Percentiles rank a stretch among this genome's conserved stretches.
Conservation (phyloP, 495 filamentous ascomycete species). For the Aspergillus hancockii region DNA sequence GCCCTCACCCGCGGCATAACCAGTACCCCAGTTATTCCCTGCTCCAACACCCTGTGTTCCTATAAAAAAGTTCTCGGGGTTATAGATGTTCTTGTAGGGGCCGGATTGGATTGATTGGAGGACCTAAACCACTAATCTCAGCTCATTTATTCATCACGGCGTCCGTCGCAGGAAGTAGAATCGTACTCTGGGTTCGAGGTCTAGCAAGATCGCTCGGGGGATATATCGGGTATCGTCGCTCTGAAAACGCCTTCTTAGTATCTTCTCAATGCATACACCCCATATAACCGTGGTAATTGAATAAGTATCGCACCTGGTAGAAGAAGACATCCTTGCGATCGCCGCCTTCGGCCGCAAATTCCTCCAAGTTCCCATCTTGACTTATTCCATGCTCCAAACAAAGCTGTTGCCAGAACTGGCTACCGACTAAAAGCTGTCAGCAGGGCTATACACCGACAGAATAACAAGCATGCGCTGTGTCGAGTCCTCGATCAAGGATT, state of each 20-base stretch:
- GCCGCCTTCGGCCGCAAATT: conserved; percentile 93
- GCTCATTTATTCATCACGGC: conserved; percentile 10
- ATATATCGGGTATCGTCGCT: conserved; percentile 98
- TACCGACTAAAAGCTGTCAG: conserved; percentile 63
- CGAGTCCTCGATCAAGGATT: neutral
- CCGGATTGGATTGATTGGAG: conserved; percentile 90
- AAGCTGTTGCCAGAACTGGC: conserved; percentile 96
- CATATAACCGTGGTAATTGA: neutral
- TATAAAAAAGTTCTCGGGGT: conserved; percentile 97
- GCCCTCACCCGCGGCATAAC: conserved; percentile 86
- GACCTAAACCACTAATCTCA: conserved; percentile 53
- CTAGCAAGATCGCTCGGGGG: conserved; percentile 90
- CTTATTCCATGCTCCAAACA: conserved; percentile 98
- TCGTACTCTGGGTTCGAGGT: conserved; percentile 85
- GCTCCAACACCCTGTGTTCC: conserved; percentile 89
- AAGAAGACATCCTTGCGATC: conserved; percentile 99
- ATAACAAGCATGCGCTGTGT: neutral
- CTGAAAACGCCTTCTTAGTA: conserved; percentile 30
- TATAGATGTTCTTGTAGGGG: conserved; percentile 96
- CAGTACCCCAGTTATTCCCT: conserved; percentile 97
- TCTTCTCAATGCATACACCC: neutral
- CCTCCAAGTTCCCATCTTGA: conserved; percentile 93
- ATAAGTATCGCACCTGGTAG: conserved; percentile 66
- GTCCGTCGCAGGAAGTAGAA: neutral
- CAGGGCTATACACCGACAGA: conserved; percentile 3